phyloP scores from a whole-genome alignment of 1,284 basidiomycete genomes.

The Melampsora americana region DNA sequence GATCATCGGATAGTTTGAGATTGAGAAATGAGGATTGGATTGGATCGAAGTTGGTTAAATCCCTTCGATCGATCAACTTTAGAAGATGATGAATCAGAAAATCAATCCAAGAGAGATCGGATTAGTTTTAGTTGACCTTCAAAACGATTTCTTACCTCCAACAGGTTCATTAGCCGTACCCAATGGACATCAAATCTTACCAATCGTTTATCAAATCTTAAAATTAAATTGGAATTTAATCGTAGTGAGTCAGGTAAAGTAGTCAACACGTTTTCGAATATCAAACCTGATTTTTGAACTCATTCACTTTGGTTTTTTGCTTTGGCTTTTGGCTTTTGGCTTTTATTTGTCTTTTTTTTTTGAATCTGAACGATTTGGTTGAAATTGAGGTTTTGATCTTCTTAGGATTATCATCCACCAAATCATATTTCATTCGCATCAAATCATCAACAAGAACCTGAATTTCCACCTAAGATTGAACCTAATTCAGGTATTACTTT shows the following conservation, averaged over 20 bases:
- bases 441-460: constrained; percentile 55
- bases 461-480: constrained; percentile 55
- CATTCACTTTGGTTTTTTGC: no score
- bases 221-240: constrained; percentile 59
- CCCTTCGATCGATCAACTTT: no score
- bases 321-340: constrained; percentile 42
- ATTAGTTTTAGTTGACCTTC: constrained; percentile 63
- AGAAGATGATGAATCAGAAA: no score
- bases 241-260: constrained; percentile 59
- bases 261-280: no score
- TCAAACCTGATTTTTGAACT: no score
- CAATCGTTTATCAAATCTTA: constrained; percentile 59
- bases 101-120: constrained; percentile 50
- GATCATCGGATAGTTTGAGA: no score
- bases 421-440: constrained; percentile 66
- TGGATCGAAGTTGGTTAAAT: no score
- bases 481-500: constrained; percentile 56
- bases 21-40: no score
- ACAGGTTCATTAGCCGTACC: constrained; percentile 61
- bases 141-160: constrained; percentile 67
- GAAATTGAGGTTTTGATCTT: constrained; percentile 5
- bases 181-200: constrained; percentile 58
- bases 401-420: constrained; percentile 60
- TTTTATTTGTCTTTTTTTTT: background rate
- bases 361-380: background rate